Conservation (phyloP, 192 early-diverging fungal species). For the Backusella tarrabulga region DNA sequence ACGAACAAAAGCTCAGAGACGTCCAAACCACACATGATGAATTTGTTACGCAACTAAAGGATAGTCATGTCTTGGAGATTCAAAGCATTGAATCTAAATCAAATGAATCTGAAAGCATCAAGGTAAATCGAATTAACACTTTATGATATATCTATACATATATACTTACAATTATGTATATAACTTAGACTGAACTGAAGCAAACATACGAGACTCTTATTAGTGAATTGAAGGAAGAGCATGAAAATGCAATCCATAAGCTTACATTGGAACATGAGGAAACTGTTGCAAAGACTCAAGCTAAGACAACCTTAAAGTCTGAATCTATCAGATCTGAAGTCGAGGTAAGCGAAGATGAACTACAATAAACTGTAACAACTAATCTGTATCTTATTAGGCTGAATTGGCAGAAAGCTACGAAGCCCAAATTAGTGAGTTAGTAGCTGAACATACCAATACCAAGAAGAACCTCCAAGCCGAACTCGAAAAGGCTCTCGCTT, state of each 20-base stretch:
- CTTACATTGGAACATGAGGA: conserved; percentile 4
- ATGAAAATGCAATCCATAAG: conserved; percentile 2
- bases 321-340: conserved; percentile 12
- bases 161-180: not conserved
- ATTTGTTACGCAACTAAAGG: not conserved
- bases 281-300: not conserved
- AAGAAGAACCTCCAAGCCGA: conserved; percentile 2
- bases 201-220: not conserved
- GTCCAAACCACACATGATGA: not conserved
- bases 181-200: conserved; percentile 2
- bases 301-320: not conserved
- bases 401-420: conserved; percentile 15
- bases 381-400: not conserved
- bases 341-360: conserved; percentile 1
- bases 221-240: conserved; percentile 2
- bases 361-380: not conserved
- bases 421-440: conserved; percentile 12
- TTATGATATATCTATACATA: not conserved
- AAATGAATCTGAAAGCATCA: not conserved
- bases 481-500: not conserved
- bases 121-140: not conserved
- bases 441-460: conserved; percentile 1
- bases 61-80: not conserved
- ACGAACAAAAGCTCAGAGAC: not conserved
- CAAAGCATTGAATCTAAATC: not conserved